phyloP scores from a whole-genome alignment of 495 filamentous ascomycete species.

The Neurospora cerealis region DNA sequence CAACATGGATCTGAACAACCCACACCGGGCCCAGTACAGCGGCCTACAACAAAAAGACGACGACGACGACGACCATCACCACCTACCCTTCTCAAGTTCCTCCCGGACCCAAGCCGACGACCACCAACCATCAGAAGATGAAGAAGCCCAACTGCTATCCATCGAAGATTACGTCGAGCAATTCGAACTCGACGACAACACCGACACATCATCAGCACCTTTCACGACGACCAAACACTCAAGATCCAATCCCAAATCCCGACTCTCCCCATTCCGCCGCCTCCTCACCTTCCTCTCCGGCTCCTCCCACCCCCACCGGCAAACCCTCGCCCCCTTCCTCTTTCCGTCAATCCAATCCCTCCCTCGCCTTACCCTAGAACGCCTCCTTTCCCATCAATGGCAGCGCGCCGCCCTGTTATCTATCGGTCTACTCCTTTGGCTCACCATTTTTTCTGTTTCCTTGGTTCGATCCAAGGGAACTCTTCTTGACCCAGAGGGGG shows the following conservation, averaged over 20 bases:
- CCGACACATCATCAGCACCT: not conserved
- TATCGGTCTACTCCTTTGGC: constrained; percentile 54
- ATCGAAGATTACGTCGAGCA: constrained; percentile 9
- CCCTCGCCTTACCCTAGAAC: constrained; percentile 49
- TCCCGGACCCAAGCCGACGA: not conserved
- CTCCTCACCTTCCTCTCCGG: constrained; percentile 7
- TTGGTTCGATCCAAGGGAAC: constrained; percentile 51
- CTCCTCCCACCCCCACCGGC: constrained; percentile 5
- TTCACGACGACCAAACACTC: not conserved
- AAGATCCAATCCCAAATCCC: not conserved
- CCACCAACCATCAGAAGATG: constrained; percentile 1
- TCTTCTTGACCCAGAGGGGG: constrained; percentile 50
- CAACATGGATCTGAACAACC: not conserved
- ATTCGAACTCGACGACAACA: constrained; percentile 13
- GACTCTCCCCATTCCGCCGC: not conserved
- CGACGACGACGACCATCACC: not conserved
- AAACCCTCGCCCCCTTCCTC: constrained; percentile 53
- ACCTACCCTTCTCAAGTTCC: not conserved
- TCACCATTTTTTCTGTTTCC: constrained; percentile 45
- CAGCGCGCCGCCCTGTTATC: constrained; percentile 48
- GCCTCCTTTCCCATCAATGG: constrained; percentile 45
- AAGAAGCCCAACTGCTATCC: constrained; percentile 17
- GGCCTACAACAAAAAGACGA: not conserved
- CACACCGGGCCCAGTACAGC: not conserved
- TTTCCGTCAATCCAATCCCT: constrained; percentile 50